A percentile compares a stretch with the other conserved stretches of the same genome.
phyloP scores from a whole-genome alignment of 345 rosid species.

The Eucalyptus camaldulensis region DNA sequence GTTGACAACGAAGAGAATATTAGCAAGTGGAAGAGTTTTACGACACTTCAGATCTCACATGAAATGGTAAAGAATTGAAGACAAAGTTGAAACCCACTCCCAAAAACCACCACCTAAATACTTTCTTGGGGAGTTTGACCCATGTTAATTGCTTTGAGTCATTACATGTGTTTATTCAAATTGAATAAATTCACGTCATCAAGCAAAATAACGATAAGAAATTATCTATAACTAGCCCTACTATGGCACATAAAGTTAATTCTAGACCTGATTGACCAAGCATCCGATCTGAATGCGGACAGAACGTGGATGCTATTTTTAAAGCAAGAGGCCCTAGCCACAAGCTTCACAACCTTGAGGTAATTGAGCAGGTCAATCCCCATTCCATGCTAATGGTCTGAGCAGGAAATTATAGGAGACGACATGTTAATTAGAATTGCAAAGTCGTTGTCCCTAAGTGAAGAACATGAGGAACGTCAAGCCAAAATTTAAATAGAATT shows the following conservation, averaged over 20 bases:
- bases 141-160: rapidly evolving
- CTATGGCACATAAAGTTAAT: neutral
- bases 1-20: too few species aligned
- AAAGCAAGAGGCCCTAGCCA: rapidly evolving
- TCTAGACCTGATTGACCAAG: neutral
- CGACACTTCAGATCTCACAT: rapidly evolving
- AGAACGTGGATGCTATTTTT: neutral
- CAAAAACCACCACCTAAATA: neutral
- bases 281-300: rapidly evolving
- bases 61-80: neutral
- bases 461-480: rapidly evolving
- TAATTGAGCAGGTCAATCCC: too few species aligned
- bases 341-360: too few species aligned
- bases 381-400: too few species aligned
- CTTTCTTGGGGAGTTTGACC: too few species aligned
- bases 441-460: too few species aligned
- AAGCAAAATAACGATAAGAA: neutral
- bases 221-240: rapidly evolving
- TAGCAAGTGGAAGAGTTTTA: too few species aligned
- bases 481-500: too few species aligned
- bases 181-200: neutral
- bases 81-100: neutral
- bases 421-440: neutral
- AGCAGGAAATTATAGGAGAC: rapidly evolving
- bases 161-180: neutral